Evolutionary conservation across 169 alveolate species (phyloP).

Genomic region (Cryptosporidium tyzzeri): DNA sequence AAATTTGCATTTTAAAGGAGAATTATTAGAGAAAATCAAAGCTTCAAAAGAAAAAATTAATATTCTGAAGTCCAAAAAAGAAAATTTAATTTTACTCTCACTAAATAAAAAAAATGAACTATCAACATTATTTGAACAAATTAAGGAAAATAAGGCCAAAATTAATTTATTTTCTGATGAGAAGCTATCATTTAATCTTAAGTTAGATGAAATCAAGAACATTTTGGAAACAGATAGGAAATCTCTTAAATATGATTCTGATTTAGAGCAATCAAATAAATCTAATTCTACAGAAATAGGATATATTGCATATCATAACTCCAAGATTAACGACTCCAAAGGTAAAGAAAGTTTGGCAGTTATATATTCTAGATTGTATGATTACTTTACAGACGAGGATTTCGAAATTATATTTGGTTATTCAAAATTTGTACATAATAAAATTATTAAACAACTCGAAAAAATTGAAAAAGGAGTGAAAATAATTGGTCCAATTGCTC

Average conservation of each 20-base stretch:
- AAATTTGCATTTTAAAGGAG: neutral
- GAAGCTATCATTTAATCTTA: neutral
- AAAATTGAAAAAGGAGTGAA: neutral
- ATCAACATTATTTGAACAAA: neutral
- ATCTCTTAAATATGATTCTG: neutral
- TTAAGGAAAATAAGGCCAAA: neutral
- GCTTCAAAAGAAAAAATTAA: neutral
- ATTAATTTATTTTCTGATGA: conserved; percentile 6
- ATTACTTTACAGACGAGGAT: conserved; percentile 38
- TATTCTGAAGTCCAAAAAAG: neutral
- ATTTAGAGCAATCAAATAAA: neutral
- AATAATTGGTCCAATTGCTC: conserved; percentile 40
- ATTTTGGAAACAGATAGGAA: neutral
- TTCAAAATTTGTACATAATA: conserved; percentile 33
- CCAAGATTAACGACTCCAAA: neutral
- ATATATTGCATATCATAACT: neutral
- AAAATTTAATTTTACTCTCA: neutral
- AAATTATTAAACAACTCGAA: neutral
- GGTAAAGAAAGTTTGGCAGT: neutral
- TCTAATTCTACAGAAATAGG: neutral
- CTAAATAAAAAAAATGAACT: neutral
- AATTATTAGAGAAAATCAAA: neutral
- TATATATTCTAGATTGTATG: conserved; percentile 7
- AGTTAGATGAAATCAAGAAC: neutral
- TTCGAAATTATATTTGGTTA: conserved; percentile 48